Evolutionary conservation across 805 yeast species (phyloP).

Genomic region (Yarrowia sp.): DNA sequence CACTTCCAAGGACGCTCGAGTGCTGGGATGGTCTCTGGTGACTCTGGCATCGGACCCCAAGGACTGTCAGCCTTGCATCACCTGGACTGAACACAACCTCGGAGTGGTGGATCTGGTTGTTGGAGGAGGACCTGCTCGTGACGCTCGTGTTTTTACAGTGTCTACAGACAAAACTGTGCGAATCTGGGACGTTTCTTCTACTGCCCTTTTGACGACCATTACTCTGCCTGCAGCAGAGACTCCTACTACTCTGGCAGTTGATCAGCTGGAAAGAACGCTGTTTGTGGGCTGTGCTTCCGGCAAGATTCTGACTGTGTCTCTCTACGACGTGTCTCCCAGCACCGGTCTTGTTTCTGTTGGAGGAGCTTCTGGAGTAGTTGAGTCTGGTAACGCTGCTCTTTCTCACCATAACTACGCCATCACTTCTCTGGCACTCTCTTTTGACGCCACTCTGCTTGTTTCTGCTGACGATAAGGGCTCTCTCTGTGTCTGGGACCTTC

Average conservation of each 20-base stretch:
- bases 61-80: conserved; percentile 32
- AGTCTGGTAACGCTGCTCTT: conserved; percentile 22
- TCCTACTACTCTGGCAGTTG: conserved; percentile 57
- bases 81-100: conserved; percentile 42
- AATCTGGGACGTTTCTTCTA: conserved; percentile 54
- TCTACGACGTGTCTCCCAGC: conserved; percentile 43
- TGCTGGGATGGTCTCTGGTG: conserved; percentile 71
- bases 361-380: conserved; percentile 42
- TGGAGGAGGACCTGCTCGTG: conserved; percentile 52
- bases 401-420: conserved; percentile 41
- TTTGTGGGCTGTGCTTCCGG: conserved; percentile 72
- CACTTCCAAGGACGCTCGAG: conserved; percentile 79
- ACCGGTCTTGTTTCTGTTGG: conserved; percentile 55
- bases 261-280: conserved; percentile 73
- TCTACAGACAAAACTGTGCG: conserved; percentile 75
- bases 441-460: conserved; percentile 70
- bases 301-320: conserved; percentile 51
- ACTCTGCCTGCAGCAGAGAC: conserved; percentile 51
- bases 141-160: conserved; percentile 60
- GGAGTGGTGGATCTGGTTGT: conserved; percentile 50
- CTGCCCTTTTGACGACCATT: conserved; percentile 60
- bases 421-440: conserved; percentile 54
- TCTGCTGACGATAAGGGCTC: conserved; percentile 76
- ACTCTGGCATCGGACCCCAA: conserved; percentile 38
- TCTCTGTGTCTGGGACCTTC: conserved; percentile 61